Conservation (phyloP, 2,329 filamentous ascomycete species). For the Cytospora leucostoma region DNA sequence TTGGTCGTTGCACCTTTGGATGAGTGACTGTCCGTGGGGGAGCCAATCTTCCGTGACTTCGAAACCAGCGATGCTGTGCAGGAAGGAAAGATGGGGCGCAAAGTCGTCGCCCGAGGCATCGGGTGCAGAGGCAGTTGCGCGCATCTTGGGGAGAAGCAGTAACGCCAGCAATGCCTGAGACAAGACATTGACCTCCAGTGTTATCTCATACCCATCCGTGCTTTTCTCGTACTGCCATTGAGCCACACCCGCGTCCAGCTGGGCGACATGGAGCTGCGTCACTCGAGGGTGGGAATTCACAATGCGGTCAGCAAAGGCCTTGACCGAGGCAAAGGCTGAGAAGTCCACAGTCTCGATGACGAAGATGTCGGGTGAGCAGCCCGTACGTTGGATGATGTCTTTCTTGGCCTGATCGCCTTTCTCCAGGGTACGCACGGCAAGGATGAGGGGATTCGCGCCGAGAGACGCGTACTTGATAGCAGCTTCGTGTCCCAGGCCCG, state of each 20-base stretch:
- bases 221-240: constrained; percentile 40
- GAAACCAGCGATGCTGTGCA: constrained; percentile 34
- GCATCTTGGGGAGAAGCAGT: constrained; percentile 51
- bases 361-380: constrained; percentile 39
- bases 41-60: constrained; percentile 29
- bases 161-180: constrained; percentile 56
- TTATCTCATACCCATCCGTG: constrained; percentile 49
- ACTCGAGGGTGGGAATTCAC: constrained; percentile 36
- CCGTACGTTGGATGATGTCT: constrained; percentile 37
- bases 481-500: constrained; percentile 52
- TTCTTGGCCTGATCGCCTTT: constrained; percentile 45
- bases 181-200: constrained; percentile 58
- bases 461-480: constrained; percentile 48
- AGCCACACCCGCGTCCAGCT: constrained; percentile 49
- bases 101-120: constrained; percentile 28
- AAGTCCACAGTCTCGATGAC: constrained; percentile 50
- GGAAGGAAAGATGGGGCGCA: constrained; percentile 45
- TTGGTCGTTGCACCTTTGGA: constrained; percentile 27
- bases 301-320: constrained; percentile 42
- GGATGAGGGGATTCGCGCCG: constrained; percentile 45
- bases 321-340: constrained; percentile 46
- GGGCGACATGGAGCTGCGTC: constrained; percentile 38
- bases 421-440: constrained; percentile 45
- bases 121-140: constrained; percentile 34
- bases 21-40: constrained; percentile 23